These are phyloP conservation scores for Acer saccharum DNA, from an alignment of 345 rosid genomes.

Conservation along the genomic window DNA sequence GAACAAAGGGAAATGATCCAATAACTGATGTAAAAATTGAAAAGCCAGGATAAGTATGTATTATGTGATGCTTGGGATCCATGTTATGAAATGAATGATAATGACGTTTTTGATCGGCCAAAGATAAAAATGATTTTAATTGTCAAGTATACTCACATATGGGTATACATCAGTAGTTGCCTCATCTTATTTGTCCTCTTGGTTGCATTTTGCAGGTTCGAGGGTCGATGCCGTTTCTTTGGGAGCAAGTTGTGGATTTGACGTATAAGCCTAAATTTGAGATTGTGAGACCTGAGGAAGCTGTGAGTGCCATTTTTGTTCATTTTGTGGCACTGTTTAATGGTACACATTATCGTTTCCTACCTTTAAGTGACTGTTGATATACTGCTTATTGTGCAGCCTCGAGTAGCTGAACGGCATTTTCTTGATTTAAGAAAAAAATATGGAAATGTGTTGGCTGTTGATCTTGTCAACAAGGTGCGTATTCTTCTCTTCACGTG, in stretches of 20 bases:
- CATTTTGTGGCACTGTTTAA: conserved; percentile 13
- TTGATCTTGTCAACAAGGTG: conserved; percentile 95
- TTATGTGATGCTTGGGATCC: background rate
- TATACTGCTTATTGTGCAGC: conserved; percentile 44
- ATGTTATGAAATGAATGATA: background rate
- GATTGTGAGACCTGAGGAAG: conserved; percentile 86
- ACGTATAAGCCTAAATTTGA: conserved; percentile 98
- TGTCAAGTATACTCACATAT: background rate
- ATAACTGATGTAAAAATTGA: background rate
- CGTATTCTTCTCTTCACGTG: conserved; percentile 17
- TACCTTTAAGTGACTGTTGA: conserved; percentile 15
- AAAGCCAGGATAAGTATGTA: conserved; percentile 4
- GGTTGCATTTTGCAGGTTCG: conserved; percentile 57
- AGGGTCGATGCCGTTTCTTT: conserved; percentile 90
- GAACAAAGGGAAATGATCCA: background rate
- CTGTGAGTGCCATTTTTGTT: conserved; percentile 55
- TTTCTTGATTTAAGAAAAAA: conserved; percentile 92
- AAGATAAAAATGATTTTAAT: background rate
- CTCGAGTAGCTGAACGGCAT: conserved; percentile 80
- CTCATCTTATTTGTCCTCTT: conserved; percentile 11
- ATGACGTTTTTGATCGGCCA: background rate
- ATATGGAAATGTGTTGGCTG: conserved; percentile 76
- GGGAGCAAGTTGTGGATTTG: conserved; percentile 98
- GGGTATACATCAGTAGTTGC: conserved; percentile 9
- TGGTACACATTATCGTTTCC: background rate